phyloP scores from a whole-genome alignment of 164 flowering plant species.

The Sextonia rubra region DNA sequence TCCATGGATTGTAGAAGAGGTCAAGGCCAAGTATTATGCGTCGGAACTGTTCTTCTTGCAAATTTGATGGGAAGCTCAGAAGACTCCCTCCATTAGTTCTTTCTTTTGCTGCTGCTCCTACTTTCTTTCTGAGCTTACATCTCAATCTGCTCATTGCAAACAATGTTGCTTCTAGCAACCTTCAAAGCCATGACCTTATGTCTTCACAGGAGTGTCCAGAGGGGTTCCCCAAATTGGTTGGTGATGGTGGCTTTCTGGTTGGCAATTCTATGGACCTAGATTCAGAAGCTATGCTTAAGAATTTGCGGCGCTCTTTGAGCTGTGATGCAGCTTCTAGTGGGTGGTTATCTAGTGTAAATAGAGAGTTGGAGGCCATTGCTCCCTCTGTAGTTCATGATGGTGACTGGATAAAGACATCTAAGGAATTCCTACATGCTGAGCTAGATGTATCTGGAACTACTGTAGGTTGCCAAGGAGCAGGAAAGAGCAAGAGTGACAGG shows the following conservation, averaged over 20 bases:
- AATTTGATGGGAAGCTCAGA: slow-evolving; percentile 25
- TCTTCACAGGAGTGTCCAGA: slow-evolving; percentile 21
- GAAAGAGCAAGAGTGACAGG: slow-evolving; percentile 11
- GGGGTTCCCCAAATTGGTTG: slow-evolving; percentile 15
- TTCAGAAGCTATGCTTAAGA: slow-evolving; percentile 5
- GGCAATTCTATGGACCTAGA: slow-evolving; percentile 18
- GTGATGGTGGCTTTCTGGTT: slow-evolving; percentile 16
- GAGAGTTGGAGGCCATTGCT: slow-evolving; percentile 16
- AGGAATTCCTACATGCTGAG: slow-evolving; percentile 14
- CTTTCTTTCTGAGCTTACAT: slow-evolving; percentile 64
- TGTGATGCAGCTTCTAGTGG: slow-evolving; percentile 20
- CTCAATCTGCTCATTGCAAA: slow-evolving; percentile 67
- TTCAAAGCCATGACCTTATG: slow-evolving; percentile 26
- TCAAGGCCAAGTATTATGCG: slow-evolving; percentile 27
- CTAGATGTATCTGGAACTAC: slow-evolving; percentile 24
- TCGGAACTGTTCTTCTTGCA: slow-evolving; percentile 15
- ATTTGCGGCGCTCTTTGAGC: slow-evolving; percentile 9
- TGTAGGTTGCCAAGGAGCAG: slow-evolving; percentile 17
- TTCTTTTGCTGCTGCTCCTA: slow-evolving; percentile 63
- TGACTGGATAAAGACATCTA: slow-evolving; percentile 12
- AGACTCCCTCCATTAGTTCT: slow-evolving; percentile 52
- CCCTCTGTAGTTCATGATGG: slow-evolving; percentile 13
- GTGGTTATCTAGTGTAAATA: slow-evolving; percentile 12
- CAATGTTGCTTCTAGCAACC: slow-evolving; percentile 32
- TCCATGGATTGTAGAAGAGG: slow-evolving; percentile 36